These are phyloP conservation scores for Pestalotiopsis sp. DNA, from an alignment of 2,329 filamentous ascomycete species.

Conservation along the genomic window DNA sequence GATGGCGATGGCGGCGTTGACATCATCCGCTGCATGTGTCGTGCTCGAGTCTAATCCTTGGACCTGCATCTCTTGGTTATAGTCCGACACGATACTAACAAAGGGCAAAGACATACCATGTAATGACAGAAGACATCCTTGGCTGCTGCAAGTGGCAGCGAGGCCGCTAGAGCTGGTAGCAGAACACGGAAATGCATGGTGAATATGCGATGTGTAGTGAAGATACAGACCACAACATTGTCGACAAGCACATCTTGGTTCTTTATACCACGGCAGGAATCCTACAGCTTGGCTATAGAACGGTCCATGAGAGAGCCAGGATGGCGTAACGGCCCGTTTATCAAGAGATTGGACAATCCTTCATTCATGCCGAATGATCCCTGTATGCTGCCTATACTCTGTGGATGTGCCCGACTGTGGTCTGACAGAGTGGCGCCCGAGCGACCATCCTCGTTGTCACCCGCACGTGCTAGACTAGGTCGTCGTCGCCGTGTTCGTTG, in stretches of 20 bases:
- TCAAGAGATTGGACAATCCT: too few species aligned
- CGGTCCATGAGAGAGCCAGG: background rate
- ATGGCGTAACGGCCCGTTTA: too few species aligned
- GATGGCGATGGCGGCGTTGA: constrained; percentile 31
- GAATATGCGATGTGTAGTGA: background rate
- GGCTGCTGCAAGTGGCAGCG: background rate
- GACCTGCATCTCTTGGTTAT: background rate
- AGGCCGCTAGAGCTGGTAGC: background rate
- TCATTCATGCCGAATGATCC: too few species aligned
- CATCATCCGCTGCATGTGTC: constrained; percentile 21
- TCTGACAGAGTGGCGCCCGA: too few species aligned
- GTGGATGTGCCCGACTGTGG: too few species aligned
- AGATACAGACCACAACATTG: background rate
- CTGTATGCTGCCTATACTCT: too few species aligned
- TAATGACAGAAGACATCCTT: constrained; percentile 14
- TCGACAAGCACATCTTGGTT: background rate
- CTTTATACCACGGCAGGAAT: background rate
- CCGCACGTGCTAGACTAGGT: background rate
- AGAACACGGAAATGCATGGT: background rate
- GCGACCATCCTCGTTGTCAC: too few species aligned
- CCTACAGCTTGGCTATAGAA: background rate
- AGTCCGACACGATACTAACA: background rate
- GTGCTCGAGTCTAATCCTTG: background rate
- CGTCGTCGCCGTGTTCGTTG: background rate
- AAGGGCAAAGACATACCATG: background rate